Percentiles rank a stretch among this genome's conserved stretches.
Evolutionary conservation across 768 basidiomycete species (phyloP).

Genomic region (Leccinellum rugosiceps): DNA sequence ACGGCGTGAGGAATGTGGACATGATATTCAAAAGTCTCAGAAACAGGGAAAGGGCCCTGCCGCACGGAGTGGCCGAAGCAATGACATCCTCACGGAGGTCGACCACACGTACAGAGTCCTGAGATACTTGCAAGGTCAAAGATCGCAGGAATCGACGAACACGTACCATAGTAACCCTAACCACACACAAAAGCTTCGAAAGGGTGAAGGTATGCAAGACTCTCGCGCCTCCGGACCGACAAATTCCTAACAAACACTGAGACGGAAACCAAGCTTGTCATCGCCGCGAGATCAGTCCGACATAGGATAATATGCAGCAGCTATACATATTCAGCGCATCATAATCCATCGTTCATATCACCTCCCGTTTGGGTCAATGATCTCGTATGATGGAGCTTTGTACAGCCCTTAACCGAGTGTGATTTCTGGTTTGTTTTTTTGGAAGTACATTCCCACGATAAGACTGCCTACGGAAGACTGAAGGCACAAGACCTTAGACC

Average conservation of each 20-base stretch:
- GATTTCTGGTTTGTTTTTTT: background rate
- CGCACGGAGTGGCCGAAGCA: background rate
- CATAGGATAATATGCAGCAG: background rate
- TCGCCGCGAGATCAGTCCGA: no score
- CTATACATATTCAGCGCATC: background rate
- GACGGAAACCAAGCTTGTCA: background rate
- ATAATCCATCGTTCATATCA: background rate
- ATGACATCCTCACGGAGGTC: background rate
- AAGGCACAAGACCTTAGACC: no score
- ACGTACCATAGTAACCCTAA: background rate
- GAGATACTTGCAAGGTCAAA: background rate
- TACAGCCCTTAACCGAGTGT: background rate
- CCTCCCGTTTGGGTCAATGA: background rate
- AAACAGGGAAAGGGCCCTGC: background rate
- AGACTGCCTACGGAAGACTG: background rate
- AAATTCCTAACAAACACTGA: background rate
- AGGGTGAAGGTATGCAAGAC: background rate
- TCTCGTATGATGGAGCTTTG: background rate
- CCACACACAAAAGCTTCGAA: background rate
- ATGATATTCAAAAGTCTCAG: background rate
- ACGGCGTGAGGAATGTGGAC: background rate
- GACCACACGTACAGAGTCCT: background rate
- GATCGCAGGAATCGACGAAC: background rate
- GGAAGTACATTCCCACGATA: background rate
- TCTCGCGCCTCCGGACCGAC: background rate